Evolutionary conservation across 805 yeast species (phyloP).

Genomic region (Schwanniomyces pseudopolymorphus): DNA sequence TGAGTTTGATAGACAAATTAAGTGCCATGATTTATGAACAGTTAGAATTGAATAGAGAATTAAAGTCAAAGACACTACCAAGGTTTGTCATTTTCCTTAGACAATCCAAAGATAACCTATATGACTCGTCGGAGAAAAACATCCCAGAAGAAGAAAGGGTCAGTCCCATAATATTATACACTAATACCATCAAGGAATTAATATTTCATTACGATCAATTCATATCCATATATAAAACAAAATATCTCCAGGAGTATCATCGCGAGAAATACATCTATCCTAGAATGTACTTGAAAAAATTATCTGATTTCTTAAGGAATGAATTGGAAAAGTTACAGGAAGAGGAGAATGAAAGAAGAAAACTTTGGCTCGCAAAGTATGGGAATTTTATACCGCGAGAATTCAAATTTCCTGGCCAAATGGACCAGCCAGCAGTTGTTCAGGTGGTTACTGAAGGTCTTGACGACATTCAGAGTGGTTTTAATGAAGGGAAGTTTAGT

Average conservation of each 20-base stretch:
- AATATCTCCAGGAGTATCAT: slow-evolving; percentile 38
- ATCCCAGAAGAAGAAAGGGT: slow-evolving; percentile 1
- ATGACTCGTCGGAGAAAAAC: slow-evolving; percentile 3
- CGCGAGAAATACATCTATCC: slow-evolving; percentile 41
- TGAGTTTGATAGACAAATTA: slow-evolving; percentile 13
- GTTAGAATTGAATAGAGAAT: slow-evolving; percentile 15
- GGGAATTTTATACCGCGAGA: slow-evolving; percentile 43
- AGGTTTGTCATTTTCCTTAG: slow-evolving; percentile 19
- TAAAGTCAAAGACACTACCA: slow-evolving; percentile 26
- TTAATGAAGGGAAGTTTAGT: slow-evolving; percentile 12
- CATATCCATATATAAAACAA: slow-evolving; percentile 28
- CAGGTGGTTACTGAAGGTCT: slow-evolving; percentile 45
- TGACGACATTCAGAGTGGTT: slow-evolving; percentile 22
- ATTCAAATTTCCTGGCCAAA: slow-evolving; percentile 38
- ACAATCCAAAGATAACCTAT: slow-evolving; percentile 14
- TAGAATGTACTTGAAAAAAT: slow-evolving; percentile 26
- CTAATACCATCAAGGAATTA: slow-evolving; percentile 28
- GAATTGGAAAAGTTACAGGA: slow-evolving; percentile 29
- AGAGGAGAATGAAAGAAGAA: slow-evolving; percentile 34
- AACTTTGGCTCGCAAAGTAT: slow-evolving; percentile 35
- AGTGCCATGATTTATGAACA: slow-evolving; percentile 15
- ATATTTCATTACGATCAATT: slow-evolving; percentile 37
- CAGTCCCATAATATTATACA: slow-evolving; percentile 18
- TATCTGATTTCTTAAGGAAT: slow-evolving; percentile 35
- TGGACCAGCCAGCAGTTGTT: slow-evolving; percentile 34